Base-by-base conservation (phyloP, 768 basidiomycete species). In the Lyophyllum decastes region DNA sequence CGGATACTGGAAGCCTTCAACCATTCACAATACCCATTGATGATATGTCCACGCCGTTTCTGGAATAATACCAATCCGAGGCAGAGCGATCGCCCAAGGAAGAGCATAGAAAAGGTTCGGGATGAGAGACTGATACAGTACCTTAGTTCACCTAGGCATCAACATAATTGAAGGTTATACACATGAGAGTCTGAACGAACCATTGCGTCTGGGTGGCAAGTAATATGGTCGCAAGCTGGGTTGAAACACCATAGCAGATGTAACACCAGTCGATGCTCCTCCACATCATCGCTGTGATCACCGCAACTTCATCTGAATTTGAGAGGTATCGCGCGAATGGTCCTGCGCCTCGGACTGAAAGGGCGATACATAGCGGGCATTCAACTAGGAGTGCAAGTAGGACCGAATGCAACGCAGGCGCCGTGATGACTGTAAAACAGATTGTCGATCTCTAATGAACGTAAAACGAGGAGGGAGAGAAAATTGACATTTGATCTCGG, bases 261-360 rank as follows among this genome's bases (percentile, higher is more conserved):
- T 69, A 69, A 52, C 64, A 67, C 62, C 66, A 67, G 43, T 69
- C 66, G 17, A 67, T 67, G 38, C 57, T 64, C 46, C 51, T 50
- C 66, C 66, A 66, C 66, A 69, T 66, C 61, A 61, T 65, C 16
- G 58, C 62, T 0, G 68, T 66, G 16, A 69, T 64, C 2, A 53
- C 57, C 4, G 66, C 66, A 2, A 66, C 68, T 25, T 57, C 61
- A 44, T 67, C 68, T 12, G 66, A 69, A 34, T 64, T 58, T 2
- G 68, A 69, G 43, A 67, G 63, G 49, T 66, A 67, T 12, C 46
- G 34, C 16, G 66, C 68, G 46, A 69, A 69, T 10, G 60, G 52
- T 22, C 45, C 52, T 4, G 66, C 66, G 30, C 59, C 61, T 11
- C 55, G 24, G 38, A 66, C 35, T 11, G 67, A 60, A n/a, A 68